These are phyloP conservation scores for Dittrichia graveolens DNA, from an alignment of 129 eudicot genomes.

Conservation along the genomic window DNA sequence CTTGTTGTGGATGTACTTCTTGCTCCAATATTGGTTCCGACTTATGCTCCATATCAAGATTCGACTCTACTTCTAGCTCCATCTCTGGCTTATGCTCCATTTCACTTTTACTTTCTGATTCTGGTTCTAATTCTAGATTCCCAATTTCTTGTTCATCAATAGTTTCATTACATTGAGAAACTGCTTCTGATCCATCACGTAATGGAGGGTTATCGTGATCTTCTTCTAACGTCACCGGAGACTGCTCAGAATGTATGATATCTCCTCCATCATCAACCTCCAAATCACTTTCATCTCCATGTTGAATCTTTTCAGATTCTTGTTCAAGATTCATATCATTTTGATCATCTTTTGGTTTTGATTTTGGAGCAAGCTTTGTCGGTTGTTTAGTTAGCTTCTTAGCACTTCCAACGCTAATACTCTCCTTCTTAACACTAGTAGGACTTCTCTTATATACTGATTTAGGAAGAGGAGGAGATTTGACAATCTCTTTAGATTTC, in stretches of 20 bases:
- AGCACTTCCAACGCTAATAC: not conserved
- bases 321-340: slow-evolving; percentile 7
- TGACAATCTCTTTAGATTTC: slow-evolving; percentile 32
- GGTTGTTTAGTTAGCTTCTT: slow-evolving; percentile 18
- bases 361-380: slow-evolving; percentile 22
- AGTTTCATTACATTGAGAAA: slow-evolving; percentile 2
- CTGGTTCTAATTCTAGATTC: slow-evolving; percentile 20
- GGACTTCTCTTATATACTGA: slow-evolving; percentile 30
- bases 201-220: not conserved
- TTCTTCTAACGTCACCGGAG: slow-evolving; percentile 23
- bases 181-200: slow-evolving; percentile 15
- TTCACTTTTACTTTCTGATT: not conserved
- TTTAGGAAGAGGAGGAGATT: slow-evolving; percentile 40
- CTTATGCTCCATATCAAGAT: not conserved
- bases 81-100: not conserved
- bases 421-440: slow-evolving; percentile 32
- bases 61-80: not conserved
- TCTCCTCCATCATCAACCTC: slow-evolving; percentile 31
- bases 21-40: not conserved
- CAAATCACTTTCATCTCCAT: slow-evolving; percentile 32
- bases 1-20: no score
- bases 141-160: slow-evolving; percentile 13
- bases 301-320: slow-evolving; percentile 24
- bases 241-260: slow-evolving; percentile 23
- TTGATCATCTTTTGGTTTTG: slow-evolving; percentile 23